phyloP scores from a whole-genome alignment of 202 grass and related monocot species.

The Carex sylvatica region DNA sequence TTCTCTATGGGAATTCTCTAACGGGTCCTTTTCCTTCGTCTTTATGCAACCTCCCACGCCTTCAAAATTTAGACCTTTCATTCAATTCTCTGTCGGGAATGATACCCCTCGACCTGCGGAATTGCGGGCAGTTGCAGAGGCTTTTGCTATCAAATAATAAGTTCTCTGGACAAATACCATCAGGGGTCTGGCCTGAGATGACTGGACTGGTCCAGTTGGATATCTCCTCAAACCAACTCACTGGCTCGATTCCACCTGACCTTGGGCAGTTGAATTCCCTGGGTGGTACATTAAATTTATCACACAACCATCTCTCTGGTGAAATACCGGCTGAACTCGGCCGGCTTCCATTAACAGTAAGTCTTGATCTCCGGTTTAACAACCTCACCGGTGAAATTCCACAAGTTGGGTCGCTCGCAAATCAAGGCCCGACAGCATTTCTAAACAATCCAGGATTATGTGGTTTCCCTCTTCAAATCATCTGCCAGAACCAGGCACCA shows the following conservation, averaged over 20 bases:
- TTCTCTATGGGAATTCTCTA: constrained; percentile 66
- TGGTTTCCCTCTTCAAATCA: constrained; percentile 81
- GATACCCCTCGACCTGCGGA: constrained; percentile 47
- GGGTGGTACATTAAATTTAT: constrained; percentile 68
- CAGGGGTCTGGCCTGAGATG: constrained; percentile 70
- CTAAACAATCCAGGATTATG: constrained; percentile 77
- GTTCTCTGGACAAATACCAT: constrained; percentile 48
- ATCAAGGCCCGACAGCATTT: constrained; percentile 82
- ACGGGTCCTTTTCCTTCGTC: constrained; percentile 43
- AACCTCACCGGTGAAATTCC: constrained; percentile 90
- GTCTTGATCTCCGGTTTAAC: constrained; percentile 85
- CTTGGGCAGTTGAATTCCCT: constrained; percentile 53
- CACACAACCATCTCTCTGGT: constrained; percentile 66
- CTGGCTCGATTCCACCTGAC: constrained; percentile 58
- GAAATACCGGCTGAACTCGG: constrained; percentile 59
- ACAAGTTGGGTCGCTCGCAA: constrained; percentile 55
- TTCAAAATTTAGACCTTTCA: constrained; percentile 87
- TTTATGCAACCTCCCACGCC: constrained; percentile 56
- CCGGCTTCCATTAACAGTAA: constrained; percentile 51
- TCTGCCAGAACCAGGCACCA: constrained; percentile 52
- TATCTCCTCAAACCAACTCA: constrained; percentile 70
- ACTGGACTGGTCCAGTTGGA: constrained; percentile 55
- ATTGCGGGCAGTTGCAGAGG: constrained; percentile 57
- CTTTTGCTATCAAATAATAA: constrained; percentile 53
- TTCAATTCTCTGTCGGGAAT: constrained; percentile 46